Base-by-base conservation (phyloP, 1,284 basidiomycete genomes). In the Tremellales sp. region DNA sequence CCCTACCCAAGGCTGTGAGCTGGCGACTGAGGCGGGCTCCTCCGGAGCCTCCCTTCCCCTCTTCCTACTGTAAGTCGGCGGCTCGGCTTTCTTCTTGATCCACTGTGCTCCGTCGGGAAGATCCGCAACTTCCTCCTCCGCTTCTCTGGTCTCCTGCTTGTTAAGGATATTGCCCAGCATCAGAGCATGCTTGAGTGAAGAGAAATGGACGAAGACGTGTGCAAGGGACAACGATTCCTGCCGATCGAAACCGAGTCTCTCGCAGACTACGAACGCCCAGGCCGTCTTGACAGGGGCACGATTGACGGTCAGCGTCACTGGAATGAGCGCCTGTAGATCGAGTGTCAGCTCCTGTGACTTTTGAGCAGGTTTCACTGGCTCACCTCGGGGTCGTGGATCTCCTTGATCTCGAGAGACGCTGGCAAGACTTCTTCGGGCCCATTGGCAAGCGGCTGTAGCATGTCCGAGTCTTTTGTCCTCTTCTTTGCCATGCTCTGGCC, bases 261-360 rank as follows among this genome's bases (percentile, higher is more conserved):
- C 87, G 6, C 89, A 85, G 15, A 97, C 85, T 31, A 90, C 75
- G 48, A 82, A 87, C 0, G 89, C 83, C 93, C 93, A 97, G 1
- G 87, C 89, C 43, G 86, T 90, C 87, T 97, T 89, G 47, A 97
- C 79, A 0, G 94, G 93, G 1, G 93, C 92, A 19, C 93, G 84
- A 72, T 97, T 97, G 45, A 89, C 80, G 8, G 90, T 78, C 23
- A 82, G 79, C 10, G 56, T 56, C 72, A 80, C 61, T 84, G 86
- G 37, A 67, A 76, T 76, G 31, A 92, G 77, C 22, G 78, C 70
- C 86, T 89, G 49, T 1, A 10, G 12, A 25, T n/a, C 8, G 29
- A 8, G 8, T n/a, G 29, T 10, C 29, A 33, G 29, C n/a, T n/a
- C 8, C n/a, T 33, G 11, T 36, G 10, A 31, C 22, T 15, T 13